phyloP scores from a whole-genome alignment of 2,329 filamentous ascomycete genomes.

The Diplodia scrobiculata region DNA sequence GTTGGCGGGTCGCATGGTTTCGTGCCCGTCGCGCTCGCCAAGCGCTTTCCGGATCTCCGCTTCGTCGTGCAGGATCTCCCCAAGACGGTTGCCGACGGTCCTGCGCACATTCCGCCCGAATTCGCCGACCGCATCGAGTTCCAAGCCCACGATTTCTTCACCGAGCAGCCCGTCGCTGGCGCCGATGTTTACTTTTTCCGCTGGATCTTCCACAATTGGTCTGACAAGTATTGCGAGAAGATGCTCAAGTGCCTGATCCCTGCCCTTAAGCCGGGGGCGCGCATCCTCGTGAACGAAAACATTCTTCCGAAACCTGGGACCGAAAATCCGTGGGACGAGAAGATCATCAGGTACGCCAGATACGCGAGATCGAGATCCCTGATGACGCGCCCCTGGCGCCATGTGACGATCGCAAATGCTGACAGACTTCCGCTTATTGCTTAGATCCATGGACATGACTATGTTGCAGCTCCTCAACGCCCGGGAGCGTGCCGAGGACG shows the following conservation, averaged over 20 bases:
- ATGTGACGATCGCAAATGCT: background rate
- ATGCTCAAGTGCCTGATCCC: constrained; percentile 35
- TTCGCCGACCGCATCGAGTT: constrained; percentile 31
- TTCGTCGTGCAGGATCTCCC: constrained; percentile 34
- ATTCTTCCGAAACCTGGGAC: constrained; percentile 37
- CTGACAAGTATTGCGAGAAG: constrained; percentile 42
- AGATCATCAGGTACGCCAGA: constrained; percentile 29
- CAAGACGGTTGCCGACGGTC: constrained; percentile 30
- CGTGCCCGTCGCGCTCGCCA: constrained; percentile 30
- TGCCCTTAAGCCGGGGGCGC: constrained; percentile 30
- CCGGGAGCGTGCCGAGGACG: constrained; percentile 28
- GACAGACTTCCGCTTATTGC: constrained; percentile 1
- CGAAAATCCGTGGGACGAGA: constrained; percentile 30
- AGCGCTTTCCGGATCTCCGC: constrained; percentile 26
- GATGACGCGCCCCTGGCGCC: background rate
- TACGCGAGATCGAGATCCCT: constrained; percentile 8
- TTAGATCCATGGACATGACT: constrained; percentile 30
- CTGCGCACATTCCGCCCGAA: constrained; percentile 30
- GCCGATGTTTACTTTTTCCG: constrained; percentile 46
- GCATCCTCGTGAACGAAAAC: constrained; percentile 32
- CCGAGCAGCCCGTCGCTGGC: constrained; percentile 35
- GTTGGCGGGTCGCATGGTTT: constrained; percentile 32
- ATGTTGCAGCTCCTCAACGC: constrained; percentile 30
- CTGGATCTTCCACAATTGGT: constrained; percentile 48
- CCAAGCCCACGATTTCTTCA: constrained; percentile 38